phyloP scores from a whole-genome alignment of 2,329 filamentous ascomycete species.

The Coniochaeta ligniaria region DNA sequence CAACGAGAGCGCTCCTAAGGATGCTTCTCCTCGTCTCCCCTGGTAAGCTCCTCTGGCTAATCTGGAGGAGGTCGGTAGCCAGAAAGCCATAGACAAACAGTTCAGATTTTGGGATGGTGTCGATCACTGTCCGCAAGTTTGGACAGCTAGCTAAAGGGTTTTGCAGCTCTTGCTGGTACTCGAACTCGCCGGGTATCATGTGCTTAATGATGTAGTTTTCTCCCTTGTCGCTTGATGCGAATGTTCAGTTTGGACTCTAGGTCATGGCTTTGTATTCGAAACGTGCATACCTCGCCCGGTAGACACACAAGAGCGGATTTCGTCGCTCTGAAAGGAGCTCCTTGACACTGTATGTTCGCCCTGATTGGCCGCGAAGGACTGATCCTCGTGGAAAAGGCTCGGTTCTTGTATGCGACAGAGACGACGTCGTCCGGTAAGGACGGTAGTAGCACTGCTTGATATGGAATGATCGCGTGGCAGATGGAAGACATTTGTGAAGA shows the following conservation, averaged over 20 bases:
- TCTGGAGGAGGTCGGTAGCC: conserved; percentile 4
- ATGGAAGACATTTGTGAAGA: no score
- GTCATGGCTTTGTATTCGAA: no score
- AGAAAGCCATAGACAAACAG: conserved; percentile 10
- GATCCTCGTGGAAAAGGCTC: no score
- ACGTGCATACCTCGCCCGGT: conserved; percentile 7
- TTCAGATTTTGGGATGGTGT: conserved; percentile 9
- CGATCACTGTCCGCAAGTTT: conserved; percentile 18
- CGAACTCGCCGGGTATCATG: conserved; percentile 20
- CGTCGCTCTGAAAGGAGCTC: neutral
- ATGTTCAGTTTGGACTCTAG: neutral
- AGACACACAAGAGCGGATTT: conserved; percentile 3
- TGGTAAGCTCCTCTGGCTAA: conserved; percentile 2
- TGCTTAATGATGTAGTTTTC: conserved; percentile 16
- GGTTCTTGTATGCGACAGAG: no score
- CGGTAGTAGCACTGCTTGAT: no score
- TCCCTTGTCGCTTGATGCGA: conserved; percentile 4
- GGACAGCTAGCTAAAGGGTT: conserved; percentile 13
- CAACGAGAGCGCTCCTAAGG: conserved; percentile 7
- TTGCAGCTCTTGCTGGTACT: conserved; percentile 21
- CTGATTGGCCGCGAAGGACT: no score
- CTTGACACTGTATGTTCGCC: no score
- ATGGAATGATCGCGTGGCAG: no score
- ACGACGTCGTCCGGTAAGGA: no score
- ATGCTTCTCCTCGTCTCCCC: conserved; percentile 4